phyloP scores from a whole-genome alignment of 129 eudicot genomes.

The Arctium lappa region DNA sequence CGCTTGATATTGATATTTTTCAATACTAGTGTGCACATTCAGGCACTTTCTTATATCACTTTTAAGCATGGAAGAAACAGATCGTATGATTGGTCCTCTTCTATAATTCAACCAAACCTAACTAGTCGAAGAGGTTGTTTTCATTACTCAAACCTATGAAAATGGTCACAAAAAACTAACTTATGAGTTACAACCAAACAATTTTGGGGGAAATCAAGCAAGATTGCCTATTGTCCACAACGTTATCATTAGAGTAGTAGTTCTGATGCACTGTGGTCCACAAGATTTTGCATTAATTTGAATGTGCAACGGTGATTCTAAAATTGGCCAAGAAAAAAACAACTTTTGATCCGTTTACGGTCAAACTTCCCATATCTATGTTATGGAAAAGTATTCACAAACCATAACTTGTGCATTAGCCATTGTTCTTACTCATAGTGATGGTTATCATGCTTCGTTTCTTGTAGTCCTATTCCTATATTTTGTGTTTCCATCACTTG shows the following conservation, averaged over 20 bases:
- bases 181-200: background rate
- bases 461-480: no score
- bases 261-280: background rate
- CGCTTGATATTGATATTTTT: background rate
- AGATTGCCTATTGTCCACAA: background rate
- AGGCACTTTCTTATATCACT: background rate
- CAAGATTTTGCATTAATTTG: background rate
- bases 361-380: background rate
- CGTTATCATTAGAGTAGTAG: background rate
- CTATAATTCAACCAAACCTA: background rate
- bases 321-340: background rate
- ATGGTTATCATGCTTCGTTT: no score
- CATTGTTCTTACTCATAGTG: background rate
- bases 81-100: background rate
- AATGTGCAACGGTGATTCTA: background rate
- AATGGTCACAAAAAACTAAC: background rate
- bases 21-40: background rate
- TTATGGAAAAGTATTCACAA: background rate
- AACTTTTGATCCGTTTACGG: background rate
- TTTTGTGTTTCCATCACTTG: no score
- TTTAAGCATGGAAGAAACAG: background rate
- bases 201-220: background rate
- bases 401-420: background rate
- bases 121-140: background rate
- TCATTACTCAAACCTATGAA: background rate